phyloP scores from a whole-genome alignment of 1,284 basidiomycete species.

The Retiboletus flavoniger region DNA sequence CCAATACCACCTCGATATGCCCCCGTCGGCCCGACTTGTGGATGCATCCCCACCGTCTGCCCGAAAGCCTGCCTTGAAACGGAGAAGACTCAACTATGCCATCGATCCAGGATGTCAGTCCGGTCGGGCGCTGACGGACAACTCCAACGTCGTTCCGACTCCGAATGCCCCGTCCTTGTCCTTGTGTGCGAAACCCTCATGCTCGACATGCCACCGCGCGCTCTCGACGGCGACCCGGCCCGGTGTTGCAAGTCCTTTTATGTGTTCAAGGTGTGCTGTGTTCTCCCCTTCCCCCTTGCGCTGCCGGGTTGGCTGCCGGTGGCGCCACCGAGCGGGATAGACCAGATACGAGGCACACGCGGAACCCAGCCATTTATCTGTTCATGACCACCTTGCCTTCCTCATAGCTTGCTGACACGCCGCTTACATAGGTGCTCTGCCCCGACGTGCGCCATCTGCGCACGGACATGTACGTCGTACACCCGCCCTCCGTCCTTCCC shows the following conservation, averaged over 20 bases:
- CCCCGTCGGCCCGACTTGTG: slow-evolving; percentile 12
- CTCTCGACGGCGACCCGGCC: slow-evolving; percentile 22
- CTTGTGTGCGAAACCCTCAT: slow-evolving; percentile 21
- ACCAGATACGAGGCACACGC: not conserved
- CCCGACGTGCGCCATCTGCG: slow-evolving; percentile 29
- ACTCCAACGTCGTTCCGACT: slow-evolving; percentile 17
- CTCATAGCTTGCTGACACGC: slow-evolving; percentile 5
- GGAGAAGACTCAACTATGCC: slow-evolving; percentile 25
- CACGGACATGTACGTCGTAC: slow-evolving; percentile 34
- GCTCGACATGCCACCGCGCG: slow-evolving; percentile 33
- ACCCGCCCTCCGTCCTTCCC: slow-evolving; percentile 29
- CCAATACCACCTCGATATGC: slow-evolving; percentile 14
- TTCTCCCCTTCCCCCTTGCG: not conserved
- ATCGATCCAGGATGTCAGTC: slow-evolving; percentile 15
- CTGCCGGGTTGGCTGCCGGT: not conserved
- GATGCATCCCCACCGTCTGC: slow-evolving; percentile 8
- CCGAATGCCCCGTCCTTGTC: not conserved
- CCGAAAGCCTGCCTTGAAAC: slow-evolving; percentile 25
- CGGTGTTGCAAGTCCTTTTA: slow-evolving; percentile 8
- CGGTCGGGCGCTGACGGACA: slow-evolving; percentile 23
- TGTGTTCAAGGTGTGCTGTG: slow-evolving; percentile 25
- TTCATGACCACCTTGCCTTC: not conserved
- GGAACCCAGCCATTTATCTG: not conserved
- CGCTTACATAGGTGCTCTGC: slow-evolving; percentile 22
- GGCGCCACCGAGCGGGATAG: not conserved